Percentiles rank a stretch among this genome's conserved stretches.
Evolutionary conservation across 108 stramenopile species (phyloP).

Genomic region (Asterionellopsis glacialis): DNA sequence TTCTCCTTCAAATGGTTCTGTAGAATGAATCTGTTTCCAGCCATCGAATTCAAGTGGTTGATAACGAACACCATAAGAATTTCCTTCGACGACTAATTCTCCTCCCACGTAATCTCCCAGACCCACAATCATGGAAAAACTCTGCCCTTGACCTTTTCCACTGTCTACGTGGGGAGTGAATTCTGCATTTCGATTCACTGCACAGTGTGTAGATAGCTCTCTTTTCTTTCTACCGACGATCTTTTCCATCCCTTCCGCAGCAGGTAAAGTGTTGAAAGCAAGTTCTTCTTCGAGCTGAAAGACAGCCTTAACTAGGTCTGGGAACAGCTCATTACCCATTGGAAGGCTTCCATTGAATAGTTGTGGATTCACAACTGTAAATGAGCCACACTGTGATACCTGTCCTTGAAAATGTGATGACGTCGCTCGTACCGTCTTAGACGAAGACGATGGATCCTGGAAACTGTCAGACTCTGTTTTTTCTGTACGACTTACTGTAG

Average conservation of each 20-base stretch:
- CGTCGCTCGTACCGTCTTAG: too few species aligned
- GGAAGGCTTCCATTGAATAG: slow-evolving; percentile 14
- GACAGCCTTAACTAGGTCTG: slow-evolving; percentile 71
- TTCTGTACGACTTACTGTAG: slow-evolving; percentile 11
- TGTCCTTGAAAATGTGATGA: too few species aligned
- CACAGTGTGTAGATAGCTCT: slow-evolving; percentile 75
- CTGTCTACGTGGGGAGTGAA: slow-evolving; percentile 92
- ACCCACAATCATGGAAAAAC: slow-evolving; percentile 81
- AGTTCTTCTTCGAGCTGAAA: slow-evolving; percentile 57
- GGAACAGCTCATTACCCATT: slow-evolving; percentile 70
- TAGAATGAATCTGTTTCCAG: slow-evolving; percentile 90
- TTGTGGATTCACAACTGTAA: slow-evolving; percentile 49
- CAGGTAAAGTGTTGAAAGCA: not conserved
- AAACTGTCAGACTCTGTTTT: slow-evolving; percentile 1
- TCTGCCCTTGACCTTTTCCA: slow-evolving; percentile 82
- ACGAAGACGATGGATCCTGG: too few species aligned
- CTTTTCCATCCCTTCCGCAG: not conserved
- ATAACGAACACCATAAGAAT: slow-evolving; percentile 69
- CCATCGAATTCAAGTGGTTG: slow-evolving; percentile 86
- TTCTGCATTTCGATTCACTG: slow-evolving; percentile 87
- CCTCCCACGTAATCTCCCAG: slow-evolving; percentile 86
- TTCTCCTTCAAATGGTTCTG: slow-evolving; percentile 77
- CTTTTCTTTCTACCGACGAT: slow-evolving; percentile 4
- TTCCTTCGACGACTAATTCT: slow-evolving; percentile 74
- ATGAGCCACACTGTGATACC: slow-evolving; percentile 34